Conservation (phyloP, 305 asterid genomes). For the Salvia sclarea region DNA sequence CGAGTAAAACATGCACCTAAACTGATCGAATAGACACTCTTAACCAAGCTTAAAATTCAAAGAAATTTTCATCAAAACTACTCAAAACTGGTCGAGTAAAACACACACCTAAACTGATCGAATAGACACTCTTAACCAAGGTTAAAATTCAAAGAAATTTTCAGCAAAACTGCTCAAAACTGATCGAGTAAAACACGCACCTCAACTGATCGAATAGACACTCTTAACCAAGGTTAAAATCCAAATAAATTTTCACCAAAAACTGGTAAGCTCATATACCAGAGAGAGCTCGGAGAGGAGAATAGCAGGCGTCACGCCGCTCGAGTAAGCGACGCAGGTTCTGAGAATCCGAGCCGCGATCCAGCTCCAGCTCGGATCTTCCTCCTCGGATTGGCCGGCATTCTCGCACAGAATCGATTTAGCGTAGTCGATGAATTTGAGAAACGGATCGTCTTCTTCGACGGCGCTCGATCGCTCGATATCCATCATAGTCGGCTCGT, state of each 20-base stretch:
- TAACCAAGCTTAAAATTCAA: no score
- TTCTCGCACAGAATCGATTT: slow-evolving; percentile 46
- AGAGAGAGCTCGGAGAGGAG: slow-evolving; percentile 89
- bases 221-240: neutral
- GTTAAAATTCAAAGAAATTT: neutral
- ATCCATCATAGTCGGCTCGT: slow-evolving; percentile 52
- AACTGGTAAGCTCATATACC: slow-evolving; percentile 38
- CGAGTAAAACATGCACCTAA: no score
- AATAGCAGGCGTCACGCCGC: slow-evolving; percentile 94
- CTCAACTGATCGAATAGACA: neutral
- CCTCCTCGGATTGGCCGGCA: slow-evolving; percentile 42
- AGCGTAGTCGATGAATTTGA: slow-evolving; percentile 62
- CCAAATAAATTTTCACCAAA: neutral
- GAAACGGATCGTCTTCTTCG: slow-evolving; percentile 54
- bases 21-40: no score
- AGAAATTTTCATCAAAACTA: no score
- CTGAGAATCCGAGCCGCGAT: slow-evolving; percentile 64
- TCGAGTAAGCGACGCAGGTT: slow-evolving; percentile 75
- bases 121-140: neutral
- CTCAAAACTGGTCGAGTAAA: no score
- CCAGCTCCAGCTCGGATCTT: slow-evolving; percentile 94
- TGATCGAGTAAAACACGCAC: no score
- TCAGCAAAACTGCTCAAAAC: no score
- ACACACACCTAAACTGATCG: neutral
- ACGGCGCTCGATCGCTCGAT: slow-evolving; percentile 32